phyloP scores from a whole-genome alignment of 2,329 filamentous ascomycete species.

The Penicillium decumbens region DNA sequence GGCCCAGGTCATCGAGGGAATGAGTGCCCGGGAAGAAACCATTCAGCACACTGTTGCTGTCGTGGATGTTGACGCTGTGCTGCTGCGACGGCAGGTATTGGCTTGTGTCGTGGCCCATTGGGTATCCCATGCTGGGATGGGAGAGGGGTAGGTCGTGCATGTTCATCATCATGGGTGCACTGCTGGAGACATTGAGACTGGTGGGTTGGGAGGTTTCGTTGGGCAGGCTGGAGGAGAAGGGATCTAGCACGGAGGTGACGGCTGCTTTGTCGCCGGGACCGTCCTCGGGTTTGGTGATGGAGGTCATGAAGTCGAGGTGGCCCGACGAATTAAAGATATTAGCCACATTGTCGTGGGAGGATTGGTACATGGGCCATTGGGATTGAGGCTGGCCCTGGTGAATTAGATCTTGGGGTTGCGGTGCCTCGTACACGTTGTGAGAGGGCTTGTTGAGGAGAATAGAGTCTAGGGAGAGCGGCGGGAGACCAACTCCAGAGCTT shows the following conservation, averaged over 20 bases:
- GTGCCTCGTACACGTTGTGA: constrained; percentile 31
- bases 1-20: constrained; percentile 35
- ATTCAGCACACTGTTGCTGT: constrained; percentile 32
- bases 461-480: constrained; percentile 36
- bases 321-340: constrained; percentile 33
- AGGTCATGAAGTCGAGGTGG: constrained; percentile 33
- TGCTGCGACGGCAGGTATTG: constrained; percentile 35
- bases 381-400: constrained; percentile 29
- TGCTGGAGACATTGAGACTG: constrained; percentile 27
- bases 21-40: constrained; percentile 31
- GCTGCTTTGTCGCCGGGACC: constrained; percentile 32
- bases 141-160: constrained; percentile 35
- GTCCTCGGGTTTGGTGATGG: constrained; percentile 35
- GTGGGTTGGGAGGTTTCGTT: constrained; percentile 31
- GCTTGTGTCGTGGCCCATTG: constrained; percentile 27
- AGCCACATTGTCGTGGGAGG: constrained; percentile 32
- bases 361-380: constrained; percentile 36
- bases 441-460: constrained; percentile 32
- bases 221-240: constrained; percentile 30
- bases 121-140: constrained; percentile 31
- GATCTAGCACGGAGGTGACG: constrained; percentile 35
- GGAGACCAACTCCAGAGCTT: constrained; percentile 31
- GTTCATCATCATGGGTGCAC: constrained; percentile 32
- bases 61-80: constrained; percentile 28
- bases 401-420: constrained; percentile 32